These are phyloP conservation scores for Kalmanozyma brasiliensis DNA, from an alignment of 1,284 basidiomycete species.

Conservation along the genomic window DNA sequence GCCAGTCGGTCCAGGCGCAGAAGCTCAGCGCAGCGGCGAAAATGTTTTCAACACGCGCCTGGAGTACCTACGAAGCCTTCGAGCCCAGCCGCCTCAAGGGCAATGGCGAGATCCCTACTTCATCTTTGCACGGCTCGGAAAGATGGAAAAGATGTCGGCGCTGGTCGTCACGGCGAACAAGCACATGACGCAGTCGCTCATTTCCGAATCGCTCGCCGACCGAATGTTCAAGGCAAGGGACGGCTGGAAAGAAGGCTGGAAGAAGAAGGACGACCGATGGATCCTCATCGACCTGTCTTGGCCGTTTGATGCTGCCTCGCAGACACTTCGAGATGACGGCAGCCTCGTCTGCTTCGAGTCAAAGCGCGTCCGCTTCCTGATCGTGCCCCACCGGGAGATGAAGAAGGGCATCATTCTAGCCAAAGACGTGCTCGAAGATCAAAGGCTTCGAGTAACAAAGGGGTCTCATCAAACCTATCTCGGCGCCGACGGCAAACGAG, in stretches of 20 bases:
- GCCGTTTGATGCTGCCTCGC: neutral
- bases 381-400: conserved; percentile 3
- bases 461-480: conserved; percentile 2
- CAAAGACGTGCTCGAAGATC: neutral
- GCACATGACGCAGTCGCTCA: conserved; percentile 10
- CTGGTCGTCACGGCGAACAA: conserved; percentile 12
- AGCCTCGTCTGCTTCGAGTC: conserved; percentile 2
- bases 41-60: too few species aligned
- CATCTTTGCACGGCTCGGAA: conserved; percentile 14
- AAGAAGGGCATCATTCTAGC: conserved; percentile 6
- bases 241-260: too few species aligned
- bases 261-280: conserved; percentile 2
- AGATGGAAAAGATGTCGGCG: neutral
- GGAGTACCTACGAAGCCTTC: neutral
- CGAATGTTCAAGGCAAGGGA: neutral
- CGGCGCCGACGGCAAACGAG: neutral
- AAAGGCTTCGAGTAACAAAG: neutral
- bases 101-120: neutral
- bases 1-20: too few species aligned
- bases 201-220: conserved; percentile 9
- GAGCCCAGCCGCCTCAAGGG: neutral
- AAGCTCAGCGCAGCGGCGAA: too few species aligned
- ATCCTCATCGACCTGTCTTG: conserved; percentile 8
- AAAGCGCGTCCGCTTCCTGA: conserved; percentile 5
- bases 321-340: neutral